Evolutionary conservation across 2,329 filamentous ascomycete genomes (phyloP), one percentile per base, ranked within the genome.

Genomic region (Aspergillus puulaauensis): DNA sequence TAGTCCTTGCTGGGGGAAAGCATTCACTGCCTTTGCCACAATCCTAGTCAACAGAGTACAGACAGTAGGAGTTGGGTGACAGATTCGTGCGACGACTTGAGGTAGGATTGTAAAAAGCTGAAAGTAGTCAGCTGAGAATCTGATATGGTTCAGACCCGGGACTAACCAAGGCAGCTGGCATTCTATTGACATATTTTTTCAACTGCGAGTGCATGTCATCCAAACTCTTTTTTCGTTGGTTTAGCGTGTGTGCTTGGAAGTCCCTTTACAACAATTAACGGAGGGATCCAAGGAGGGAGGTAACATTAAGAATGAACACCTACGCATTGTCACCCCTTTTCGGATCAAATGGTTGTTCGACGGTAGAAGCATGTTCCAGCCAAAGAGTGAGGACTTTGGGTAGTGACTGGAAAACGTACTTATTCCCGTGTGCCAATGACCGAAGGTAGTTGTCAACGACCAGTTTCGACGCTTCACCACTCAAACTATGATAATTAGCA

Each of bases 61-160:
- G 2, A 96, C 91, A 1, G 86, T 84, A 4, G 75, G 75, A 71
- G 96, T 90, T 1, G 89, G 86, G 75, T 99, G 95, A 46, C 90
- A 90, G 67, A 99, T 97, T 33, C 95, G 88, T n/a, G 93, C 95
- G 56, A 99, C 90, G 61, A 99, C 89, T 74, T 99, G 95, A 5
- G 95, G 90, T 43, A 99, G 80, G 6, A 93, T 86, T 1, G 81
- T 83, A 64, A 82, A 82, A 27, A 82, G 74, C 70, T 80, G 58
- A 46, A 66, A 24, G n/a, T 9, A 37, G 15, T 44, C 52, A 60
- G 71, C 58, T 71, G 65, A 56, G 51, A 19, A 47, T 24, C 12
- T 24, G n/a, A 40, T 31, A 39, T 15, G 17, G 11, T 8, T 3
- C 7, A 11, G 27, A 33, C n/a, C 31, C 15, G 49, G 14, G 56